Evolutionary conservation across 805 yeast genomes (phyloP), one percentile per base, ranked within the genome.

Genomic region (Sugiyamaella marilandica): DNA sequence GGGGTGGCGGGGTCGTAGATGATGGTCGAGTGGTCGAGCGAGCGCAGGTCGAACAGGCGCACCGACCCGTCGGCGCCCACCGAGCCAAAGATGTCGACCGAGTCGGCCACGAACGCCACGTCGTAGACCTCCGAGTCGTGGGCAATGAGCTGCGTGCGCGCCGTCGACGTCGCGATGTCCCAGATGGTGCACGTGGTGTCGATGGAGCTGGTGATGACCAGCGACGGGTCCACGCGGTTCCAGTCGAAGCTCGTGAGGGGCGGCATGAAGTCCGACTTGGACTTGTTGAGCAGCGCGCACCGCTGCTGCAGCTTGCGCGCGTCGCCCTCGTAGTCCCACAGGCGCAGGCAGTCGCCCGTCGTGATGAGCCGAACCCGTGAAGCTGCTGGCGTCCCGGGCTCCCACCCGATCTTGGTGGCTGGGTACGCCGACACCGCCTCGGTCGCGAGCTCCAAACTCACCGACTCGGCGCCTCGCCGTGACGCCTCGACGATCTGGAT

Each of bases 101-200:
- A 80, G 14, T 83, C 83, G 47, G 85, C 81, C 47, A 91, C 71
- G 66, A 90, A 94, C 57, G 86, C 80, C 31, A 91, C 98, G 66
- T 94, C 99, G 66, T 81, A 88, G 2, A 94, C 99, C 68, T 90
- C 97, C 58, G 85, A 82, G 66, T 94, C 99, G 69, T 94, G 99
- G 0, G 99, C 98, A 58, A 94, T 94, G 46, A 94, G 74, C 70
- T 94, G 97, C 0, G 98, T 92, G 65, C 85, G 87, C 13, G 95
- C 96, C 2, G 76, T 72, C 19, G 83, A 79, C 41, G 81, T 77
- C 21, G 74, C 69, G 32, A 90, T 68, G 69, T 94, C 98, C 98
- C 99, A 94, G 2, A 90, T 82, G 0, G 98, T 91, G 70, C 99
- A 94, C 0, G 99, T 94, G 0, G 99, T 94, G 70, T 94, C 99